Evolutionary conservation across 176 grass and related monocot species (phyloP).

Genomic region (Juncus inflexus): DNA sequence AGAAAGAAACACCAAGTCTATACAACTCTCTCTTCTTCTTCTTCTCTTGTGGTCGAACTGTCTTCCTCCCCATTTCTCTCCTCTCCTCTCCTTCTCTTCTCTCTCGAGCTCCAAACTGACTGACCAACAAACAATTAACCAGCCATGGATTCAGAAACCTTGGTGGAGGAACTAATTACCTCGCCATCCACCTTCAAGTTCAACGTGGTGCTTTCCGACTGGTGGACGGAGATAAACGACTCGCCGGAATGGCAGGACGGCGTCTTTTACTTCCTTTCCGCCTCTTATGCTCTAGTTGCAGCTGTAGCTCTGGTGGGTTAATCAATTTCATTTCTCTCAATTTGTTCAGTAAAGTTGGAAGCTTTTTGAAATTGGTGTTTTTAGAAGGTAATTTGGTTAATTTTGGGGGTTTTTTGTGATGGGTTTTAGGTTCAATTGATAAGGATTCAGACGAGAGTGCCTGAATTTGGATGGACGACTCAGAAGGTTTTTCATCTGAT

Average conservation of each 20-base stretch:
- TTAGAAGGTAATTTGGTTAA: not conserved
- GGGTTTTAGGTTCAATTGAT: conserved; percentile 70
- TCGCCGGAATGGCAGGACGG: conserved; percentile 66
- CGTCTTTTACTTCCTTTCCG: conserved; percentile 66
- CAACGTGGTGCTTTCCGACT: conserved; percentile 32
- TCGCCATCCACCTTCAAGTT: conserved; percentile 2
- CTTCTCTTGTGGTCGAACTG: not conserved
- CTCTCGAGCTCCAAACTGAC: not conserved
- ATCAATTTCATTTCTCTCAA: not conserved
- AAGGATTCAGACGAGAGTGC: conserved; percentile 71
- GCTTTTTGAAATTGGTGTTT: not conserved
- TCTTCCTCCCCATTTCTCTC: not conserved
- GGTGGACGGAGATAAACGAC: conserved; percentile 69
- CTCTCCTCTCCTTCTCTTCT: not conserved
- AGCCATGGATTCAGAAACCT: conserved; percentile 11
- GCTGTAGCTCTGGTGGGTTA: conserved; percentile 56
- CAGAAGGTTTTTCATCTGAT: conserved; percentile 98
- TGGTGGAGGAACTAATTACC: conserved; percentile 4
- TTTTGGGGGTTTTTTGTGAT: conserved; percentile 1
- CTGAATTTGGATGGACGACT: conserved; percentile 86
- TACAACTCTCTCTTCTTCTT: not conserved
- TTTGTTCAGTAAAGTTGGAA: not conserved
- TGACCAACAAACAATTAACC: not conserved
- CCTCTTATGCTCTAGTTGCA: conserved; percentile 71
- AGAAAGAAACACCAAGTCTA: not conserved